Conservation (phyloP, 2,329 filamentous ascomycete species). For the Nannizziopsis arthrosporioides region DNA sequence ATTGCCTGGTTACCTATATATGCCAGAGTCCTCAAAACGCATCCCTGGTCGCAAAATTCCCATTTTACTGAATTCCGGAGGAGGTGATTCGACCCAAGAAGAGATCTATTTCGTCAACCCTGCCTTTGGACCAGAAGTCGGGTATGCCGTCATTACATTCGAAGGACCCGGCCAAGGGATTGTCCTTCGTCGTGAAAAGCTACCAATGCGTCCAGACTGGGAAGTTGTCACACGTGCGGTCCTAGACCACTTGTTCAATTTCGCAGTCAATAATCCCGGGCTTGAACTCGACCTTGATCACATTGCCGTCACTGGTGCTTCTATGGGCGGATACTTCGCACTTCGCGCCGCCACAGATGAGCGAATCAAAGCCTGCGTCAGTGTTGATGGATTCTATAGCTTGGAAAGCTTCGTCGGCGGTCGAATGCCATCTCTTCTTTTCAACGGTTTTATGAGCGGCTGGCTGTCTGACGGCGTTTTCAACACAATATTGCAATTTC, state of each 20-base stretch:
- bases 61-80: slow-evolving; percentile 27
- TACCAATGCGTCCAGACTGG: slow-evolving; percentile 30
- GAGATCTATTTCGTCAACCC: slow-evolving; percentile 31
- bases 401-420: slow-evolving; percentile 23
- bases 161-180: slow-evolving; percentile 40
- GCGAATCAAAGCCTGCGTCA: slow-evolving; percentile 36
- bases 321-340: slow-evolving; percentile 39
- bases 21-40: slow-evolving; percentile 21
- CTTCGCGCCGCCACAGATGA: slow-evolving; percentile 34
- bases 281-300: slow-evolving; percentile 27
- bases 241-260: slow-evolving; percentile 22
- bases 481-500: slow-evolving; percentile 17
- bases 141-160: slow-evolving; percentile 37
- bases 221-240: slow-evolving; percentile 27
- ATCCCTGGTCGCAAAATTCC: slow-evolving; percentile 24
- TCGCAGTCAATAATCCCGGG: slow-evolving; percentile 9
- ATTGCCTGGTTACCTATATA: slow-evolving; percentile 31
- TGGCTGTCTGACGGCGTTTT: slow-evolving; percentile 22
- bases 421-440: slow-evolving; percentile 19
- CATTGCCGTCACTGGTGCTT: slow-evolving; percentile 31
- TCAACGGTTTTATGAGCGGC: slow-evolving; percentile 20
- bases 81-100: slow-evolving; percentile 31
- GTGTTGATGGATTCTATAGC: slow-evolving; percentile 29
- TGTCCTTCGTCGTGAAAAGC: slow-evolving; percentile 21
- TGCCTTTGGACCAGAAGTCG: slow-evolving; percentile 20